phyloP scores from a whole-genome alignment of 176 grass and related monocot species.

The Elymus sibiricus region DNA sequence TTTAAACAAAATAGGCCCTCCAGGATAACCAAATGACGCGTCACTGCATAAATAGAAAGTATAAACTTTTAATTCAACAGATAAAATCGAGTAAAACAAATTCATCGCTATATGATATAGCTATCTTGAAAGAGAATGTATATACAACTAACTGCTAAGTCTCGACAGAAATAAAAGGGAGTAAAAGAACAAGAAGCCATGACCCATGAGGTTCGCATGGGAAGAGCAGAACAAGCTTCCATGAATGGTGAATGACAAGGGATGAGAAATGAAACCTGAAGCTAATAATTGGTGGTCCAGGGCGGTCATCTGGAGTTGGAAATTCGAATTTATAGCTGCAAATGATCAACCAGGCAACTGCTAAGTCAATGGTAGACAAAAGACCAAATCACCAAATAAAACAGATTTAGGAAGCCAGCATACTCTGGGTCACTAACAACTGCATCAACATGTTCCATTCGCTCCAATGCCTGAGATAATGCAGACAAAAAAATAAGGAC shows the following conservation, averaged over 20 bases:
- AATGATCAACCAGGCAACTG: constrained; percentile 14
- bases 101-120: background rate
- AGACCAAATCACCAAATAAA: constrained; percentile 27
- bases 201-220: background rate
- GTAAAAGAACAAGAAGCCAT: constrained; percentile 4
- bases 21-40: constrained; percentile 96
- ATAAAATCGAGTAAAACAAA: background rate
- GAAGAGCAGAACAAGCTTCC: background rate
- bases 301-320: constrained; percentile 88
- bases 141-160: background rate
- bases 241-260: background rate
- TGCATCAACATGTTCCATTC: constrained; percentile 87
- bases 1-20: constrained; percentile 87
- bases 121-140: background rate
- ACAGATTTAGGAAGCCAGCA: constrained; percentile 14
- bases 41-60: constrained; percentile 51
- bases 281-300: constrained; percentile 95
- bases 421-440: constrained; percentile 99
- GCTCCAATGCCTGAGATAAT: constrained; percentile 73
- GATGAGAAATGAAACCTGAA: constrained; percentile 70
- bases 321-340: constrained; percentile 99
- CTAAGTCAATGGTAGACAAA: constrained; percentile 28
- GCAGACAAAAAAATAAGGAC: constrained; percentile 12
- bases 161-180: background rate
- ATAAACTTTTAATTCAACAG: background rate